Evolutionary conservation across 1,139 yeast species (phyloP), one percentile per base, ranked within the genome.

Genomic region (Magnusiomyces ingens): DNA sequence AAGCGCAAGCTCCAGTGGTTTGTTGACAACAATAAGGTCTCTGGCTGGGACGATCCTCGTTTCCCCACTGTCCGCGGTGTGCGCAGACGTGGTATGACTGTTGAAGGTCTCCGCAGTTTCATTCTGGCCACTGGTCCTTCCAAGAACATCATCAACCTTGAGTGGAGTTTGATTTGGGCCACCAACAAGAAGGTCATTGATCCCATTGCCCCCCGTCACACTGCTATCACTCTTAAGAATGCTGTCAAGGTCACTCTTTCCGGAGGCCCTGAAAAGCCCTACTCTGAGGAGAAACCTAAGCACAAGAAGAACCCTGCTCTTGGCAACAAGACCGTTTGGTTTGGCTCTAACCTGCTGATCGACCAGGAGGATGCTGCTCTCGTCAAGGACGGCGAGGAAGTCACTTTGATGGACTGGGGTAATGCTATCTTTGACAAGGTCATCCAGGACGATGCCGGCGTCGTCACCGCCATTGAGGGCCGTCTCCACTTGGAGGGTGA

Each of bases 331-430:
- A 79, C 82, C 67, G 91, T 91, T 51, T 73, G 85, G 62, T 86
- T 74, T 70, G 73, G 81, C 62, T 75, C 82, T 58, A 74, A 80
- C 55, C 77, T 86, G 50, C 73, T 89, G 65, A 78, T 93, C 65
- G 98, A 91, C 68, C 96, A 88, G 73, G 94, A 78, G 37, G 99
- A 93, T 73, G 98, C 97, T 53, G 78, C 75, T 57, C 75, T 83
- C 35, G 75, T 87, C 58, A 70, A 73, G 55, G 81, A 78, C 54
- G 78, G 77, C 56, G 98, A 93, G 74, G 98, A 93, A 75, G 78
- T 91, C 58, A 93, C 98, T 44, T 80, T 93, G 67, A 93, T 93
- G 99, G 98, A 93, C 74, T 93, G 99, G 99, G 98, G 98, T 79
- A 93, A 93, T 68, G 89, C 85, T 54, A 85, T 93, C 61, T 75